Conservation (phyloP, 371 early-diverging fungal species). For the Actinomortierella ambigua region DNA sequence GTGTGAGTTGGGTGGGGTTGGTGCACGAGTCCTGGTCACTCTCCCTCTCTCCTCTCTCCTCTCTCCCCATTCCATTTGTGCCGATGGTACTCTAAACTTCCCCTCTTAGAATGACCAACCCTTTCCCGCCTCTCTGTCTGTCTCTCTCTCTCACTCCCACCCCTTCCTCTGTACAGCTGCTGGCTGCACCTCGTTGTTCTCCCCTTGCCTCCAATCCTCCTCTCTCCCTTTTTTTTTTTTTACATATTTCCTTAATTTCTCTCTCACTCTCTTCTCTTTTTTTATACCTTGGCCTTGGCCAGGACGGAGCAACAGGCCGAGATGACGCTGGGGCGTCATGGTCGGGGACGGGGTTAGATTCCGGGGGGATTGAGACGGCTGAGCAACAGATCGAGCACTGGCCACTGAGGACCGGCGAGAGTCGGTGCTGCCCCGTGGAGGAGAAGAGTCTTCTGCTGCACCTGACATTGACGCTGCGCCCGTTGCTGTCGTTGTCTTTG, state of each 20-base stretch:
- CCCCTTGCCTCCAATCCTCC: neutral
- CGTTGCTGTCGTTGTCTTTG: no score
- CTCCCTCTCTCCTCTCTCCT: neutral
- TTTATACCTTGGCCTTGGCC: neutral
- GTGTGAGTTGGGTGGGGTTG: no score
- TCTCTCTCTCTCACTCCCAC: neutral
- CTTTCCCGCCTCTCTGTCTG: neutral
- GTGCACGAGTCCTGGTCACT: no score
- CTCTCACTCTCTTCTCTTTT: neutral
- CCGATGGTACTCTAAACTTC: no score
- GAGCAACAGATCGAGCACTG: no score
- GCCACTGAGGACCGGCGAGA: no score
- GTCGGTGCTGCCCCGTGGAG: no score
- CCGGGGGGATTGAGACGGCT: conserved; percentile 1
- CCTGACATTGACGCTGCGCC: no score
- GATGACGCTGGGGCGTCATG: neutral
- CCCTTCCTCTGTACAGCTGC: neutral
- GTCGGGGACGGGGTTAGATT: neutral
- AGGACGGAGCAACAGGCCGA: neutral
- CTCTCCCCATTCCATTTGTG: neutral
- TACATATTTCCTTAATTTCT: neutral
- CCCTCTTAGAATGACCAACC: neutral
- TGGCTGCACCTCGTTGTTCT: no score
- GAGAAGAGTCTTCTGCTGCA: no score
- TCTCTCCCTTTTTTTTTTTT: neutral